These are phyloP conservation scores for Amanita subjunquillea DNA, from an alignment of 768 basidiomycete genomes.

Conservation along the genomic window DNA sequence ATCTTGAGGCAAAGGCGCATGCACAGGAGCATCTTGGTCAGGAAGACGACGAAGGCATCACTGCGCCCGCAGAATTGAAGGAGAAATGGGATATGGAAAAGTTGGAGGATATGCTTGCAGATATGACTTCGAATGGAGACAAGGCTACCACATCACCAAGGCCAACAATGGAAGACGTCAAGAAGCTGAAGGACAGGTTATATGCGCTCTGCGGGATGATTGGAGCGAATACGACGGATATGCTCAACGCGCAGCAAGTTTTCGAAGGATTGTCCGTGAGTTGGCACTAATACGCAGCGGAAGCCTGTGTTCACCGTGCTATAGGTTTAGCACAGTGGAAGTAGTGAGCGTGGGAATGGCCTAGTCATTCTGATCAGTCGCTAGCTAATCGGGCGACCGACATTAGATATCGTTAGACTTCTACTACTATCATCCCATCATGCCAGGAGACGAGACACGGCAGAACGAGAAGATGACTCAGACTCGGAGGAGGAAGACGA, in stretches of 20 bases:
- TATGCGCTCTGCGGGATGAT: slow-evolving; percentile 3
- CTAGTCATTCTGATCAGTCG: slow-evolving; percentile 2
- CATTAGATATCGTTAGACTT: not conserved
- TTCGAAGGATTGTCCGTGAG: not conserved
- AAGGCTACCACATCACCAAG: slow-evolving; percentile 6
- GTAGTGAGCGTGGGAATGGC: not conserved
- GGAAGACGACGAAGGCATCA: slow-evolving; percentile 24
- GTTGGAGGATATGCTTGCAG: slow-evolving; percentile 45
- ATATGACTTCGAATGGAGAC: slow-evolving; percentile 23
- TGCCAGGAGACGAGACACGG: slow-evolving; percentile 62
- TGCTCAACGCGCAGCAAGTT: not conserved
- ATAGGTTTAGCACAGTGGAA: not conserved
- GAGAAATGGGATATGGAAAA: slow-evolving; percentile 41
- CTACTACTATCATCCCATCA: slow-evolving; percentile 14
- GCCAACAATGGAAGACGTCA: slow-evolving; percentile 31
- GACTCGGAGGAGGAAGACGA: slow-evolving; percentile 66
- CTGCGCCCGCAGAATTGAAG: slow-evolving; percentile 31
- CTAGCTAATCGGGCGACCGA: not conserved
- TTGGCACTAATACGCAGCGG: not conserved
- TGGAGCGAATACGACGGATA: not conserved
- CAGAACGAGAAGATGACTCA: slow-evolving; percentile 54
- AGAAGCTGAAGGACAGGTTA: slow-evolving; percentile 18
- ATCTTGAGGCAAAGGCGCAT: slow-evolving; percentile 73
- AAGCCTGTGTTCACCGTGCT: not conserved
- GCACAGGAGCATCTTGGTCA: slow-evolving; percentile 50